phyloP scores from a whole-genome alignment of 2,329 filamentous ascomycete species.

The Ophiosphaerella korrae region DNA sequence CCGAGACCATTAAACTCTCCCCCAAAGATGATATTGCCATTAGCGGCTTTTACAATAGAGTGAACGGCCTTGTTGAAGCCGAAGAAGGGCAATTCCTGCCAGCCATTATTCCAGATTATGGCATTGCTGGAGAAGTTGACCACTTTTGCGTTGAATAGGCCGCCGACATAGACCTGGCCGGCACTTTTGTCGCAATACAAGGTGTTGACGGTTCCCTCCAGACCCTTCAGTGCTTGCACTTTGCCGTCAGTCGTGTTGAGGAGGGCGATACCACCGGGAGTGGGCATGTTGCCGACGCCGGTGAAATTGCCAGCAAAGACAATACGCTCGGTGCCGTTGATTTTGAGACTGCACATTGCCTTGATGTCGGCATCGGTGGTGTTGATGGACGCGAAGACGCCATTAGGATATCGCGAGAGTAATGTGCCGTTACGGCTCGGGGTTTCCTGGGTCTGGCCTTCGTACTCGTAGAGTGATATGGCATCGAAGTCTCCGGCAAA shows the following conservation, averaged over 20 bases:
- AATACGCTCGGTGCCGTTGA: constrained; percentile 72
- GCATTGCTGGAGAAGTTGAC: constrained; percentile 74
- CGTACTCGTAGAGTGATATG: constrained; percentile 86
- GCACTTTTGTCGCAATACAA: constrained; percentile 79
- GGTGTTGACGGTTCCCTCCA: constrained; percentile 81
- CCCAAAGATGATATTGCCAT: constrained; percentile 89
- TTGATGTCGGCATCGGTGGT: constrained; percentile 83
- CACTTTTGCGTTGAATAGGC: constrained; percentile 74
- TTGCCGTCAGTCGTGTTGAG: constrained; percentile 75
- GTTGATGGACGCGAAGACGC: constrained; percentile 75
- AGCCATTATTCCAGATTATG: constrained; percentile 75
- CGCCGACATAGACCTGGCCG: constrained; percentile 87
- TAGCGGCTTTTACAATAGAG: constrained; percentile 78
- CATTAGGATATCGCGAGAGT: constrained; percentile 82
- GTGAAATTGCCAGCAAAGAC: constrained; percentile 96
- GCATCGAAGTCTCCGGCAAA: constrained; percentile 89
- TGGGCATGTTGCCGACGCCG: constrained; percentile 76
- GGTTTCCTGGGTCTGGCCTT: constrained; percentile 74
- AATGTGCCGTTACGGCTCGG: constrained; percentile 78
- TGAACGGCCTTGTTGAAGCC: constrained; percentile 94
- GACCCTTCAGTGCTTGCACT: constrained; percentile 76
- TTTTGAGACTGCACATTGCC: constrained; percentile 82
- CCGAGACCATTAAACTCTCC: constrained; percentile 88
- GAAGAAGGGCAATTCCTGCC: constrained; percentile 82
- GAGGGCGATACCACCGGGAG: constrained; percentile 76